Conservation (phyloP, 208 protist genomes). For the Acanthamoeba divionensis region DNA sequence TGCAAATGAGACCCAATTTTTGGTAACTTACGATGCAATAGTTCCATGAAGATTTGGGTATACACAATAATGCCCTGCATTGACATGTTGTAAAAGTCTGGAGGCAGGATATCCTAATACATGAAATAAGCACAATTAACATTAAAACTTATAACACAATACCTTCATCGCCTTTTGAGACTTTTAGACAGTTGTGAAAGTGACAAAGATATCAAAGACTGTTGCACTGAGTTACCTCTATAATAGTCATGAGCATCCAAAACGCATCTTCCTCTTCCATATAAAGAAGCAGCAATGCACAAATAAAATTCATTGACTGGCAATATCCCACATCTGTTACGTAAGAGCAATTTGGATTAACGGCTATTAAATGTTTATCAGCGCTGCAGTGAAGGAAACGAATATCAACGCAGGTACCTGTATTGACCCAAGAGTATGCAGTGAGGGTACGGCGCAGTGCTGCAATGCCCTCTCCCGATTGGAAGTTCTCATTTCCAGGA, state of each 20-base stretch:
- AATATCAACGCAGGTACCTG: neutral
- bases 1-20: neutral
- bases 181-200: neutral
- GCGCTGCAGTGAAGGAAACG: neutral
- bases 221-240: constrained; percentile 71
- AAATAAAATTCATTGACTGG: constrained; percentile 83
- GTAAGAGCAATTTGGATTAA: neutral
- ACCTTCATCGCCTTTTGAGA: neutral
- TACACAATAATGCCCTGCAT: constrained; percentile 42
- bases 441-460: constrained; percentile 61
- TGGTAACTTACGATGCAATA: neutral
- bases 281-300: constrained; percentile 71
- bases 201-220: too few species aligned
- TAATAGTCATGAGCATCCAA: constrained; percentile 73
- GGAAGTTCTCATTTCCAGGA: constrained; percentile 65
- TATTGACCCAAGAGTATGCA: constrained; percentile 66
- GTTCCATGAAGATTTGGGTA: neutral
- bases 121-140: neutral
- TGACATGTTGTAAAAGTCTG: neutral
- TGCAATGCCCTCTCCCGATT: constrained; percentile 40
- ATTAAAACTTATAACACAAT: neutral
- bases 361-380: too few species aligned
- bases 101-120: neutral
- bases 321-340: constrained; percentile 79
- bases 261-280: constrained; percentile 79